These are phyloP conservation scores for Allantophomopsis lycopodina DNA, from an alignment of 2,329 filamentous ascomycete genomes.

Conservation along the genomic window DNA sequence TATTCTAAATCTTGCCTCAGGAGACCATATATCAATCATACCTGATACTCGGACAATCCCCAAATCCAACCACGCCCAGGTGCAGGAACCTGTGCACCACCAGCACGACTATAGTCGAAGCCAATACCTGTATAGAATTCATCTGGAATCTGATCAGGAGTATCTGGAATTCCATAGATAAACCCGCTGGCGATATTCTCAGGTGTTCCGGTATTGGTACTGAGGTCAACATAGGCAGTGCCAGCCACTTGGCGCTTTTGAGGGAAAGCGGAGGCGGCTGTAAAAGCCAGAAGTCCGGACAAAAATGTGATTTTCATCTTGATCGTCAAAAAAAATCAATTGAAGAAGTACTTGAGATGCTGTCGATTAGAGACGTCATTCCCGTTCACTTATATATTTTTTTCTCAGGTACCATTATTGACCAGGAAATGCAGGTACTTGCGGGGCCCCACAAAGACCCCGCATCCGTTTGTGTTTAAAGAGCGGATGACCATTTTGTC, in stretches of 20 bases:
- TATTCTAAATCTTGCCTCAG: too few species aligned
- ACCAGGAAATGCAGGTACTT: too few species aligned
- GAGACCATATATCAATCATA: neutral
- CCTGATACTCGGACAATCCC: conserved; percentile 18
- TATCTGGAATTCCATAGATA: conserved; percentile 27
- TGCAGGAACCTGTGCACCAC: conserved; percentile 24
- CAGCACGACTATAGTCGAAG: conserved; percentile 24
- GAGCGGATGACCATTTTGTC: too few species aligned
- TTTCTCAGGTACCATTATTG: too few species aligned
- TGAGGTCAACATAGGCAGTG: conserved; percentile 16
- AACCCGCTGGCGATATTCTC: conserved; percentile 24
- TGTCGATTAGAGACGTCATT: too few species aligned
- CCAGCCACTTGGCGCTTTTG: conserved; percentile 6
- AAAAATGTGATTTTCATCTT: too few species aligned
- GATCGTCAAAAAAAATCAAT: too few species aligned
- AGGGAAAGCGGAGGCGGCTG: conserved; percentile 1
- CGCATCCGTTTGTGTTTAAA: too few species aligned
- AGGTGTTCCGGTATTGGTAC: conserved; percentile 17
- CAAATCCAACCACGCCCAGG: conserved; percentile 24
- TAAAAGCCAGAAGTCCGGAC: too few species aligned
- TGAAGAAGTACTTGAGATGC: too few species aligned
- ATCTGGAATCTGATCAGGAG: conserved; percentile 22
- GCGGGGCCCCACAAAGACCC: too few species aligned
- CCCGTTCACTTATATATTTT: too few species aligned
- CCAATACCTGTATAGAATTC: conserved; percentile 24